These are phyloP conservation scores for Pichia californica DNA, from an alignment of 805 yeast genomes.

Conservation along the genomic window DNA sequence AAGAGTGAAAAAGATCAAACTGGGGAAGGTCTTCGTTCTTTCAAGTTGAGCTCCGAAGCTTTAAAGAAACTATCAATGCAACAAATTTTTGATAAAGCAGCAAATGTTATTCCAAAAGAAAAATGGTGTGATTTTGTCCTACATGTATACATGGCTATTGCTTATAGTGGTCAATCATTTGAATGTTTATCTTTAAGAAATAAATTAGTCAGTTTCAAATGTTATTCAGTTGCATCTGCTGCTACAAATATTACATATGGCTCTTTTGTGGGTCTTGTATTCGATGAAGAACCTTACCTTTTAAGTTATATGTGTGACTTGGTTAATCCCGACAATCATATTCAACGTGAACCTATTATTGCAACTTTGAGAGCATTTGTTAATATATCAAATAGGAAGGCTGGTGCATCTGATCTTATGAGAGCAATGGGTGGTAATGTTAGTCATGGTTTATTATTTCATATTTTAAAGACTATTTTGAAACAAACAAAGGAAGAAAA, in stretches of 20 bases:
- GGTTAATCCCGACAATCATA: constrained; percentile 55
- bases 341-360: constrained; percentile 47
- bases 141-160: constrained; percentile 59
- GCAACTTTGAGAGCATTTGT: constrained; percentile 65
- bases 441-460: constrained; percentile 75
- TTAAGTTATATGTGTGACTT: constrained; percentile 65
- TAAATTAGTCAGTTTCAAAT: constrained; percentile 55
- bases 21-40: constrained; percentile 45
- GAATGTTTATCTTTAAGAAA: constrained; percentile 52
- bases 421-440: constrained; percentile 80
- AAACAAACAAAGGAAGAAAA: constrained; percentile 37
- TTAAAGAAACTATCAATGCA: constrained; percentile 48
- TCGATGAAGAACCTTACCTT: constrained; percentile 67
- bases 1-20: constrained; percentile 15
- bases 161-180: constrained; percentile 51
- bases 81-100: constrained; percentile 59
- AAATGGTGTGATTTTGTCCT: constrained; percentile 58
- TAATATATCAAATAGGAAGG: constrained; percentile 57
- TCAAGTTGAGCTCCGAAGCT: constrained; percentile 48
- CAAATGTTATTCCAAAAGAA: constrained; percentile 52
- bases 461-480: constrained; percentile 58
- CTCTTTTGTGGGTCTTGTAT: constrained; percentile 55
- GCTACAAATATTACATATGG: constrained; percentile 51
- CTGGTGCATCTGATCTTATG: constrained; percentile 71
- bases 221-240: constrained; percentile 59